Base-by-base conservation (phyloP, 2,329 filamentous ascomycete species). In the Aspergillus fischeri region DNA sequence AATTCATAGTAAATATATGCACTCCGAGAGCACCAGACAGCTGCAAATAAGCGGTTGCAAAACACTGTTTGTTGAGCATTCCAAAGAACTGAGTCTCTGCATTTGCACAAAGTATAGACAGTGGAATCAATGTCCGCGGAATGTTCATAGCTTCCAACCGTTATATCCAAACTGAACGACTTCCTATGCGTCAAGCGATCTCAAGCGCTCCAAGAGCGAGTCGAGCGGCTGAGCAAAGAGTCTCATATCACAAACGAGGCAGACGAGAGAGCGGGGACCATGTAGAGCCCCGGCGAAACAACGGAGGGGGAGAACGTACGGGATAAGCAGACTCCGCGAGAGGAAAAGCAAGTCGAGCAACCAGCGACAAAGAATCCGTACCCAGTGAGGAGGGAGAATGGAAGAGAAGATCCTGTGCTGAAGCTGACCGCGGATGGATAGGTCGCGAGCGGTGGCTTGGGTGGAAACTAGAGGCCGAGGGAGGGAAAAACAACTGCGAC, bases 371-470 rank as follows among this genome's bases (percentile, higher is more conserved):
- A 24, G 42, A 24, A 45, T 4, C 20, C 21, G n/a, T 24, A 17
- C 17, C 44, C 44, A 17, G 32, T 7, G 32, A 38, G 2, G 14
- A 38, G 14, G 14, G 32, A 17, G 11, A 45, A n/a, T 44, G 42
- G 24, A 17, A 52, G n/a, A 53, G n/a, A 27, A 21, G 52, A 42
- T 11, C 25, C 35, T 49, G 51, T 3, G 42, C 49, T 53, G 44
- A 45, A 32, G 54, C 38, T 49, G 53, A 20, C 28, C 21, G 35
- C 49, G 21, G 48, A 48, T 49, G 48, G 53, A 28, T 29, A 48
- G 35, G 20, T 32, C 27, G 48, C 25, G 44, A 55, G 49, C 27
- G 50, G 42, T 44, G 54, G 50, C 57, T 52, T 53, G 53, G 45
- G 42, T 49, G 35, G 48, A 49, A 54, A 52, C 28, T 25, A 21